A percentile compares a stretch with the other conserved stretches of the same genome.
phyloP scores from a whole-genome alignment of 2,329 filamentous ascomycete genomes.

The Penicillium sp. region DNA sequence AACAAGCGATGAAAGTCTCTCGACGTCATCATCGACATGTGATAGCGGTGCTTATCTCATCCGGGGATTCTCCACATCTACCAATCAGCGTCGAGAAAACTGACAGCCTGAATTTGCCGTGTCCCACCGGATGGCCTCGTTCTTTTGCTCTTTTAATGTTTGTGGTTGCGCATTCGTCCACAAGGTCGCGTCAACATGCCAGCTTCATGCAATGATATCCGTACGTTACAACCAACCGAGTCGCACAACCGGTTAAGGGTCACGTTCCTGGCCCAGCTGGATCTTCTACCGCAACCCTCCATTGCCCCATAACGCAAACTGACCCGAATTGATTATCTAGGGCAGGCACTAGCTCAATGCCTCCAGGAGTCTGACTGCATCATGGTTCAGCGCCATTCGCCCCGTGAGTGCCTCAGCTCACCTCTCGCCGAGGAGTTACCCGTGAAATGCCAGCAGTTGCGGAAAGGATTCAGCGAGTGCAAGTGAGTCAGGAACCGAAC shows the following conservation, averaged over 20 bases:
- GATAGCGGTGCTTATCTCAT: constrained; percentile 37
- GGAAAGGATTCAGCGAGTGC: constrained; percentile 90
- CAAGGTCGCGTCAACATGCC: constrained; percentile 62
- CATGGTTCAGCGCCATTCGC: constrained; percentile 82
- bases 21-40: constrained; percentile 27
- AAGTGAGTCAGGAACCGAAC: constrained; percentile 50
- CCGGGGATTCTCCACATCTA: constrained; percentile 18
- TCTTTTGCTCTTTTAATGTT: not conserved
- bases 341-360: constrained; percentile 87
- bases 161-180: constrained; percentile 3
- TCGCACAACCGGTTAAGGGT: not conserved
- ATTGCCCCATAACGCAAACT: constrained; percentile 13
- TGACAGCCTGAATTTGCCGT: constrained; percentile 22
- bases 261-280: not conserved
- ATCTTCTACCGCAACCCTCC: not conserved
- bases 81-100: constrained; percentile 16
- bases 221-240: constrained; percentile 54
- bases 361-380: constrained; percentile 96
- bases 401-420: constrained; percentile 81
- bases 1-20: not conserved
- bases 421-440: constrained; percentile 81
- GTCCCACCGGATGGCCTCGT: not conserved
- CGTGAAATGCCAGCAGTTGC: constrained; percentile 84
- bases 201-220: constrained; percentile 93
- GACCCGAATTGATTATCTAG: constrained; percentile 48